Base-by-base conservation (phyloP, 306 rosid species). In the Sphenostylis stenocarpa region DNA sequence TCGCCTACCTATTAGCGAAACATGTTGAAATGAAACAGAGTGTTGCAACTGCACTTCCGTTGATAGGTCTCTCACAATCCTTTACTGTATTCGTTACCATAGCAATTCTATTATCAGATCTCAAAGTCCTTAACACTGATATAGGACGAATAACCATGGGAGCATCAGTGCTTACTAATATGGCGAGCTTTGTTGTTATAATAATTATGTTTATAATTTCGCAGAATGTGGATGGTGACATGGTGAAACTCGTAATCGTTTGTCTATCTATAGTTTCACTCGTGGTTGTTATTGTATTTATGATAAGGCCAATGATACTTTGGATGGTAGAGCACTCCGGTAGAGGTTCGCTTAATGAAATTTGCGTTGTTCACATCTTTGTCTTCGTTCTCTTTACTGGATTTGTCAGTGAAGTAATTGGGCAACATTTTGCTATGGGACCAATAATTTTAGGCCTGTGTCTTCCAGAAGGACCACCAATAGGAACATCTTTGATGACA, bases 381-480 rank as follows among this genome's bases (percentile, higher is more conserved):
- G 0, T 81, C 26, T 65, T 77, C 3, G 87, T 91, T 62, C 61
- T 85, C 3, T 1, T 83, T 4, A 0, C 58, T 28, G 86, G 79
- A 21, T 28, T 92, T 28, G 0, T 79, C 3, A 75, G 89, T 36
- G 96, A 92, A 44, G 0, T 77, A 12, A 6, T 87, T 6, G 92
- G 96, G 12, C 91, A 90, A 21, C 96, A 90, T 83, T 90, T 38
- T 69, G 13, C 52, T 1, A 23, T 84, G 49, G 96, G 97, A 63
- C 89, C 96, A 8, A 64, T 92, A 4, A 1, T 84, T 68, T 70
- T 90, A 1, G 97, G 97, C 34, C 63, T 84, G 36, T 81, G 39
- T 48, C 62, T 90, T 63, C 96, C 96, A 2, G 84, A 73, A 58
- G 96, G 96, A 5, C 91, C 90, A 4, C 97, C 97, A 0, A 2